Evolutionary conservation across 2,329 filamentous ascomycete genomes (phyloP).

Genomic region (Didymella keratinophila): DNA sequence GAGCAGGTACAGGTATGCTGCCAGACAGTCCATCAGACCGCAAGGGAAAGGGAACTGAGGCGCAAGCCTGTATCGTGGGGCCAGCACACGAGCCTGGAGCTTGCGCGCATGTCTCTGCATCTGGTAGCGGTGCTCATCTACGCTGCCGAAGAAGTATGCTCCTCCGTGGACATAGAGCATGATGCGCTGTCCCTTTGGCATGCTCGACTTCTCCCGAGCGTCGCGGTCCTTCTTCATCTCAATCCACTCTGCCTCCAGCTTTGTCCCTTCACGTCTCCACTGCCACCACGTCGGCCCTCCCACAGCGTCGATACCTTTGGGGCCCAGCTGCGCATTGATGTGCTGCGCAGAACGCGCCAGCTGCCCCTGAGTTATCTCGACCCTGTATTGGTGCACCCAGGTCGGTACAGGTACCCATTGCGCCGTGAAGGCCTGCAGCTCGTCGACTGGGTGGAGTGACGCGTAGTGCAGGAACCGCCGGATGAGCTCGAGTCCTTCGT

Average conservation of each 20-base stretch:
- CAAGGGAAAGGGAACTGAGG: slow-evolving; percentile 97
- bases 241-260: slow-evolving; percentile 88
- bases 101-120: slow-evolving; percentile 95
- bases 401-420: slow-evolving; percentile 91
- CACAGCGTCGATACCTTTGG: slow-evolving; percentile 73
- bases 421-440: slow-evolving; percentile 87
- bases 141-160: slow-evolving; percentile 93
- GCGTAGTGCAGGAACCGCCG: slow-evolving; percentile 85
- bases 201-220: slow-evolving; percentile 69
- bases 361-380: slow-evolving; percentile 69
- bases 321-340: slow-evolving; percentile 77
- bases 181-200: slow-evolving; percentile 70
- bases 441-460: slow-evolving; percentile 89
- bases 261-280: slow-evolving; percentile 72
- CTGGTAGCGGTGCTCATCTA: slow-evolving; percentile 98
- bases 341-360: slow-evolving; percentile 70
- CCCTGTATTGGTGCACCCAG: slow-evolving; percentile 82
- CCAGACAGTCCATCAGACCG: slow-evolving; percentile 86
- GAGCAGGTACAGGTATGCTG: slow-evolving; percentile 85
- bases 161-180: slow-evolving; percentile 96
- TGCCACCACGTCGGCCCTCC: slow-evolving; percentile 82
- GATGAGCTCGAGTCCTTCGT: slow-evolving; percentile 88
- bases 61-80: slow-evolving; percentile 82
- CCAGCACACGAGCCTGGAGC: slow-evolving; percentile 87
- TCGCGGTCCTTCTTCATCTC: slow-evolving; percentile 88